Base-by-base conservation (phyloP, 2,329 filamentous ascomycete genomes). In the Neospermospora avenae region DNA sequence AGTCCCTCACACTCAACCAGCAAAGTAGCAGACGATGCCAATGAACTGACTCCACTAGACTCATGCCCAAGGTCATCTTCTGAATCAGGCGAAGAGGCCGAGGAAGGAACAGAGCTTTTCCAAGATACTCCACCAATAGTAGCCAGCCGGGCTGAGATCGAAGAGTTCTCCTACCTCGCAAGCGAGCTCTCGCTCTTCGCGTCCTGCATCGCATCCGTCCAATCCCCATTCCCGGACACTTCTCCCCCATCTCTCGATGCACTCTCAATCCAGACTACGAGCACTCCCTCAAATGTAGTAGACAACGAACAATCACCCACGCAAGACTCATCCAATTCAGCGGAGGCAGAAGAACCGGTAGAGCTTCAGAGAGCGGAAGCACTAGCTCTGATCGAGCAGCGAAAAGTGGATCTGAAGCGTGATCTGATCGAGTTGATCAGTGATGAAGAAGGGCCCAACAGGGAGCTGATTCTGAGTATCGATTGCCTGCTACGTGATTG, bases 371-470 rank as follows among this genome's bases (percentile, higher is more conserved):
- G 39, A 3, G 11, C 39, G n/a, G n/a, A 42, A 42, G n/a, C n/a
- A n/a, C 39, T 18, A 14, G 42, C 20, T 10, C 8, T 55, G 2
- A 31, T 34, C 11, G 16, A 18, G 24, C 25, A 55, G 52, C 37
- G 52, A 1, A 46, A 46, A 44, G n/a, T 13, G 2, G 41, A 42
- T 18, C 28, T 55, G n/a, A 35, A 18, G 22, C 18, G 25, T 4
- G 53, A 55, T 20, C 10, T 55, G 53, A 11, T 45, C 28, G 39
- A 55, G 41, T 44, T 45, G 41, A 44, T 55, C n/a, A 18, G 22
- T 18, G 28, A 28, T 20, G n/a, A 16, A 18, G 24, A 44, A 25
- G n/a, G 20, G 5, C 31, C 28, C n/a, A 51, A 51, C 14, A 11
- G 16, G 25, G 53, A 44, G 11, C 37, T 55, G 53, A 44, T 55